Evolutionary conservation across 176 grass and related monocot species (phyloP).

Genomic region (Ensete ventricosum): DNA sequence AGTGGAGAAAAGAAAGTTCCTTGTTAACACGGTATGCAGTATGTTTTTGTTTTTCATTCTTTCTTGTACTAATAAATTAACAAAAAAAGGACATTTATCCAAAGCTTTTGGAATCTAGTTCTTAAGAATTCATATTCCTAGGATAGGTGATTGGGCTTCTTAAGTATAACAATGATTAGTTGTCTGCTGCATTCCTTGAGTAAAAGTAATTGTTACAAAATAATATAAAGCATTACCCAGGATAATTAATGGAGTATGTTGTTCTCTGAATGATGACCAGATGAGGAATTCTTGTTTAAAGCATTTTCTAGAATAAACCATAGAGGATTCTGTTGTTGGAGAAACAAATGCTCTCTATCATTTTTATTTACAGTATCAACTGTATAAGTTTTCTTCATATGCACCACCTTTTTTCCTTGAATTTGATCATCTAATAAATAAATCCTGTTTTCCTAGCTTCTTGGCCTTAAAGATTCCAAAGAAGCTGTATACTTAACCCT

Average conservation of each 20-base stretch:
- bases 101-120: background rate
- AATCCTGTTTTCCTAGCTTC: slow-evolving; percentile 20
- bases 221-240: background rate
- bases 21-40: slow-evolving; percentile 47
- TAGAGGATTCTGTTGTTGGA: background rate
- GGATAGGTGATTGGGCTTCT: background rate
- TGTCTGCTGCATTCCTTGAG: background rate
- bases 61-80: background rate
- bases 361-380: background rate
- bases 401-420: background rate
- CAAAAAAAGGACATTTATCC: background rate
- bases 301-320: background rate
- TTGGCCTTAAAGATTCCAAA: slow-evolving; percentile 74
- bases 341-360: background rate
- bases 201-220: background rate
- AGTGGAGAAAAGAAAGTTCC: slow-evolving; percentile 63
- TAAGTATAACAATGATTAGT: background rate
- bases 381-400: background rate
- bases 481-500: slow-evolving; percentile 76
- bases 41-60: background rate
- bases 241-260: background rate
- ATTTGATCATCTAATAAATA: background rate
- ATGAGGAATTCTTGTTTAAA: background rate
- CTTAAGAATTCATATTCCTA: background rate
- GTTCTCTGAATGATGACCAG: background rate